Evolutionary conservation across 1,139 yeast species (phyloP).

Genomic region (Hanseniaspora gamundiae): DNA sequence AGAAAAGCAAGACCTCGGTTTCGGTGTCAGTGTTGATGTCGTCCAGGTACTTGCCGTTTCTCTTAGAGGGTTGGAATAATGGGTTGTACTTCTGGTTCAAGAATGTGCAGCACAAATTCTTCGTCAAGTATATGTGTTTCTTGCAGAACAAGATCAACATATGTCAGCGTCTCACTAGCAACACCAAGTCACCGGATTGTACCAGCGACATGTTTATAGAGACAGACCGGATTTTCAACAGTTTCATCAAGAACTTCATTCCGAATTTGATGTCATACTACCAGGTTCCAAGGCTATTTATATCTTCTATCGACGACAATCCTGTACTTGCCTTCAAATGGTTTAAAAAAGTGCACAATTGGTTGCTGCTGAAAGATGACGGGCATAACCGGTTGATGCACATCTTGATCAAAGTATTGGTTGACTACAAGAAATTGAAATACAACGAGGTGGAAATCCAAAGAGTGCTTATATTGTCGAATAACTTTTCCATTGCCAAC

Average conservation of each 20-base stretch:
- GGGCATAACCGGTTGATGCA: conserved; percentile 31
- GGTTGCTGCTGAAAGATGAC: conserved; percentile 54
- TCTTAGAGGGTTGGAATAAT: conserved; percentile 20
- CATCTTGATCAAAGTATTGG: conserved; percentile 33
- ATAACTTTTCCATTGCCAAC: conserved; percentile 50
- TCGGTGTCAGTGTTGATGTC: conserved; percentile 1
- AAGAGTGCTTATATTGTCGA: conserved; percentile 45
- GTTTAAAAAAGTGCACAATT: conserved; percentile 45
- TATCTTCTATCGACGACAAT: conserved; percentile 21
- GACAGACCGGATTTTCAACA: conserved; percentile 16
- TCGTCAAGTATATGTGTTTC: conserved; percentile 7
- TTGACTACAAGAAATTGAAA: conserved; percentile 29
- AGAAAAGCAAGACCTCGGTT: not conserved
- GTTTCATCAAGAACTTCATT: conserved; percentile 20
- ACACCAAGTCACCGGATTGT: not conserved
- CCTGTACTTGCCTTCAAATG: conserved; percentile 30
- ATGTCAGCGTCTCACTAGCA: not conserved
- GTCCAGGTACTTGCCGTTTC: conserved; percentile 11
- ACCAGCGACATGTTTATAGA: conserved; percentile 10
- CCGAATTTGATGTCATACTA: conserved; percentile 21
- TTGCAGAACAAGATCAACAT: not conserved
- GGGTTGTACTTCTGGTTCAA: conserved; percentile 17
- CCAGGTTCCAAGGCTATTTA: conserved; percentile 25
- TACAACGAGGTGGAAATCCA: conserved; percentile 25
- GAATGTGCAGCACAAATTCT: conserved; percentile 14